Evolutionary conservation across 345 rosid species (phyloP).

Genomic region (Ceriops zippeliana): DNA sequence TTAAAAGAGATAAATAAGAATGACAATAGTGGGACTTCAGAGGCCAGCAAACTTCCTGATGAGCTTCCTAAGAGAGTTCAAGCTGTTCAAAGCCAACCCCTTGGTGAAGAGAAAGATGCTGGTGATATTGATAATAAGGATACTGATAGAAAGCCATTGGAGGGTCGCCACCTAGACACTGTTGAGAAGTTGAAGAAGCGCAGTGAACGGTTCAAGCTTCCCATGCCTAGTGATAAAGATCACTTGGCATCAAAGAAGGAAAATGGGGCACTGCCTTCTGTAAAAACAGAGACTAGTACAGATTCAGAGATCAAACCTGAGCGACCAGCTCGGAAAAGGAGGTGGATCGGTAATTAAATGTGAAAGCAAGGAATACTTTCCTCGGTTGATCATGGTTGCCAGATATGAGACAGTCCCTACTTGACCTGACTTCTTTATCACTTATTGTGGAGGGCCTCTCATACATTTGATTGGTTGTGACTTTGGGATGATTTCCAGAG

Average conservation of each 20-base stretch:
- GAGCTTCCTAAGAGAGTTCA: slow-evolving; percentile 37
- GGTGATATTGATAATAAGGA: slow-evolving; percentile 55
- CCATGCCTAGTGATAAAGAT: slow-evolving; percentile 81
- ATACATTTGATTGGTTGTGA: slow-evolving; percentile 7
- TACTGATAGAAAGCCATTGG: slow-evolving; percentile 44
- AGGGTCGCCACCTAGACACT: slow-evolving; percentile 77
- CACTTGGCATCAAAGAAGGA: slow-evolving; percentile 55
- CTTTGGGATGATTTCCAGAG: slow-evolving; percentile 15
- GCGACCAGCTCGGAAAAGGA: slow-evolving; percentile 84
- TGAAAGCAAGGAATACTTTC: slow-evolving; percentile 6
- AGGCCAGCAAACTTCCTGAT: slow-evolving; percentile 30
- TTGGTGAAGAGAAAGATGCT: slow-evolving; percentile 43
- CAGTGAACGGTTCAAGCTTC: slow-evolving; percentile 96
- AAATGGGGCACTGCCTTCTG: slow-evolving; percentile 48
- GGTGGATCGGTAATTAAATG: slow-evolving; percentile 71
- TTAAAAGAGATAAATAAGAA: slow-evolving; percentile 50
- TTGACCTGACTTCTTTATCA: background rate
- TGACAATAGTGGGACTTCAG: slow-evolving; percentile 37
- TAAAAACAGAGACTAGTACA: slow-evolving; percentile 48
- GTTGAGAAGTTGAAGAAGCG: slow-evolving; percentile 97
- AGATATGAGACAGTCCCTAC: background rate
- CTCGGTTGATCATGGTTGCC: slow-evolving; percentile 7
- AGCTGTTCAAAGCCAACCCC: slow-evolving; percentile 35
- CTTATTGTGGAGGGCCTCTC: slow-evolving; percentile 10
- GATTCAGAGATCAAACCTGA: slow-evolving; percentile 78